These are phyloP conservation scores for Herpetomonas samuelpessoai DNA, from an alignment of 208 protist genomes.

Conservation along the genomic window DNA sequence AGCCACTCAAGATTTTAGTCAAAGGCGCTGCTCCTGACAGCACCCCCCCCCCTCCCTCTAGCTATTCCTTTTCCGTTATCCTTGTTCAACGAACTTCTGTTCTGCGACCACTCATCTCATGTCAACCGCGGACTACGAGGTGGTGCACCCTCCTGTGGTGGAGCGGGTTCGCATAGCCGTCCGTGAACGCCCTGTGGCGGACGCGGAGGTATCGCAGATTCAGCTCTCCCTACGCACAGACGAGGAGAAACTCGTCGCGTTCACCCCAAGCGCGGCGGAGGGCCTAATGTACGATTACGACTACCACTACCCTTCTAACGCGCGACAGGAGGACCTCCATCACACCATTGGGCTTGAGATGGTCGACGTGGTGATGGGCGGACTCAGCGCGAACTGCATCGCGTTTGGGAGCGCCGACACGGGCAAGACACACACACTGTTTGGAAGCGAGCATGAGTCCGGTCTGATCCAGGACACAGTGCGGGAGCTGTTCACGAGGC, in stretches of 20 bases:
- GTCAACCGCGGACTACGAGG: too few relatives aligned
- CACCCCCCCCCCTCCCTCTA: too few relatives aligned
- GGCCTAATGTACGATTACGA: slow-evolving; percentile 91
- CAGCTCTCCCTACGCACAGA: slow-evolving; percentile 61
- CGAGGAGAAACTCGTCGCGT: slow-evolving; percentile 81
- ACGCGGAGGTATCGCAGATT: slow-evolving; percentile 52
- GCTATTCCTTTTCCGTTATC: too few relatives aligned
- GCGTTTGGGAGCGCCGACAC: slow-evolving; percentile 66
- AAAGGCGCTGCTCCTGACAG: too few relatives aligned
- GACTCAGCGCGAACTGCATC: slow-evolving; percentile 78
- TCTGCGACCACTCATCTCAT: too few relatives aligned
- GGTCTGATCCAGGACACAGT: slow-evolving; percentile 87
- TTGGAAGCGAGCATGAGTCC: slow-evolving; percentile 66
- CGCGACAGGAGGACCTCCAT: slow-evolving; percentile 76
- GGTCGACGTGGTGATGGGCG: slow-evolving; percentile 81
- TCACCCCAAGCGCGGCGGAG: slow-evolving; percentile 44
- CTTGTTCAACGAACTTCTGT: too few relatives aligned
- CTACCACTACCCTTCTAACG: slow-evolving; percentile 79
- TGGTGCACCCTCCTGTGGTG: slow-evolving; percentile 46
- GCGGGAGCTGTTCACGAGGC: slow-evolving; percentile 65
- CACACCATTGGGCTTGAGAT: slow-evolving; percentile 80
- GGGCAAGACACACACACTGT: slow-evolving; percentile 90
- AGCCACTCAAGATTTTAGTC: too few relatives aligned
- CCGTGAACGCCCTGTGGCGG: slow-evolving; percentile 64
- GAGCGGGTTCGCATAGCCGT: slow-evolving; percentile 78